Conservation (phyloP, 305 asterid species). For the Fraxinus floribunda region DNA sequence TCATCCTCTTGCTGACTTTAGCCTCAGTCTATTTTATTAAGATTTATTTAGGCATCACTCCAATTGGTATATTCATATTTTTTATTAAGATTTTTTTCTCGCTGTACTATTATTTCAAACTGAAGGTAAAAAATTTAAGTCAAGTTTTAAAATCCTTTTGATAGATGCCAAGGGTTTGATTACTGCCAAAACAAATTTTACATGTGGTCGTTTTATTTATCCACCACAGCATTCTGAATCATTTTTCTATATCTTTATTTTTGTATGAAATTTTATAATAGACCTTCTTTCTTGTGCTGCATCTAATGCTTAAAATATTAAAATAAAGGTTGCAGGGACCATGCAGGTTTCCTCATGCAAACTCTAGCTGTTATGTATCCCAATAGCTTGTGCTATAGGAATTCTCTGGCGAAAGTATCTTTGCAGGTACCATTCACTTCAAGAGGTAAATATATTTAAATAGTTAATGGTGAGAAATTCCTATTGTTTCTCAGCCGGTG, state of each 20-base stretch:
- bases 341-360: constrained; percentile 36
- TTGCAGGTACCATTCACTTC: constrained; percentile 27
- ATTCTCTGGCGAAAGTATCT: constrained; percentile 24
- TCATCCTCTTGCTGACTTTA: background rate
- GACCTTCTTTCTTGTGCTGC: background rate
- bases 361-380: constrained; percentile 37
- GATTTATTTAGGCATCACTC: background rate
- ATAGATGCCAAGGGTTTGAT: background rate
- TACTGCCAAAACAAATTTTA: background rate
- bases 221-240: background rate
- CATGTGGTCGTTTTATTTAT: background rate
- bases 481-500: background rate
- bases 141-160: background rate
- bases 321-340: constrained; percentile 47
- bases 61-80: background rate
- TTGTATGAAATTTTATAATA: background rate
- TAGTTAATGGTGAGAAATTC: background rate
- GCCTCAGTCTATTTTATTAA: background rate
- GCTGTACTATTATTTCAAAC: background rate
- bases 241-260: background rate
- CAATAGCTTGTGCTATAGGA: constrained; percentile 26
- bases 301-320: constrained; percentile 9
- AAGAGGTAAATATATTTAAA: constrained; percentile 45
- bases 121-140: background rate
- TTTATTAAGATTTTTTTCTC: background rate